These are phyloP conservation scores for Fusarium longipes DNA, from an alignment of 2,329 filamentous ascomycete genomes.

Conservation along the genomic window DNA sequence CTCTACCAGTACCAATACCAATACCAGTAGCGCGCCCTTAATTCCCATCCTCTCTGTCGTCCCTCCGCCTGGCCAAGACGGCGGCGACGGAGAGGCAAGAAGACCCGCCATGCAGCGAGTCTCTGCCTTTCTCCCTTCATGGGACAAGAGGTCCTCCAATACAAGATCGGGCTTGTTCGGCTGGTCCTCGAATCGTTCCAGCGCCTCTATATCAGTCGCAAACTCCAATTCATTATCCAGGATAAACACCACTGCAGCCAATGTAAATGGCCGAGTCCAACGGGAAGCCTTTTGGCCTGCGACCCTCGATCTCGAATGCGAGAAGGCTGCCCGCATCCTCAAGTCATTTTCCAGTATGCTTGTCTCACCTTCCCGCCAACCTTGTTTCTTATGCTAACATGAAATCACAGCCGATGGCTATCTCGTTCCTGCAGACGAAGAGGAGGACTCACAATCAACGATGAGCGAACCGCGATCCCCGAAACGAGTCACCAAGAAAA, in stretches of 20 bases:
- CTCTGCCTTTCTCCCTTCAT: constrained; percentile 58
- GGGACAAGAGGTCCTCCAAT: constrained; percentile 57
- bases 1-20: constrained; percentile 29
- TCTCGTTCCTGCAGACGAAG: constrained; percentile 58
- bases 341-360: constrained; percentile 85
- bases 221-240: constrained; percentile 44
- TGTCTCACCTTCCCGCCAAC: neutral
- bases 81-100: constrained; percentile 52
- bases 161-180: constrained; percentile 53
- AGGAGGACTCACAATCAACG: constrained; percentile 48
- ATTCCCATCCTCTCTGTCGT: constrained; percentile 49
- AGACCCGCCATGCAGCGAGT: constrained; percentile 57
- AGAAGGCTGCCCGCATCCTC: constrained; percentile 90
- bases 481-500: constrained; percentile 76
- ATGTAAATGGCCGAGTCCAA: constrained; percentile 49
- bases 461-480: constrained; percentile 59
- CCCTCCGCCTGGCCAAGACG: constrained; percentile 49
- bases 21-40: constrained; percentile 50
- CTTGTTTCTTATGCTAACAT: constrained; percentile 34
- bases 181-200: constrained; percentile 63
- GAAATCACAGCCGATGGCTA: constrained; percentile 64
- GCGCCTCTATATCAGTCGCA: constrained; percentile 35
- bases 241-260: constrained; percentile 53
- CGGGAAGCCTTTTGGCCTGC: constrained; percentile 86
- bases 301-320: constrained; percentile 86